These are phyloP conservation scores for Globisporangium solare DNA, from an alignment of 352 stramenopile species.

Conservation along the genomic window DNA sequence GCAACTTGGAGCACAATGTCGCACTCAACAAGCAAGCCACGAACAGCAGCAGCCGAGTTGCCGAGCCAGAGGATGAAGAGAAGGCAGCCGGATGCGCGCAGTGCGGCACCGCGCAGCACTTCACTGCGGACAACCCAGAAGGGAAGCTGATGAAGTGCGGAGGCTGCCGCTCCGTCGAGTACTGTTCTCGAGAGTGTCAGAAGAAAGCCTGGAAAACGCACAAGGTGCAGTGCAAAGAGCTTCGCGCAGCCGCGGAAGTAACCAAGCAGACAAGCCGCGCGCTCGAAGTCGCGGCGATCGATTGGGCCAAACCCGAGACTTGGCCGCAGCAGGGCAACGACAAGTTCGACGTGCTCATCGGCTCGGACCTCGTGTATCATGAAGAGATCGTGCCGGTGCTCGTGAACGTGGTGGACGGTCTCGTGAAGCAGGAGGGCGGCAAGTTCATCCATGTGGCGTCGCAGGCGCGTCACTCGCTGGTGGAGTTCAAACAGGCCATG, in stretches of 20 bases:
- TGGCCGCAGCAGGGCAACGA: slow-evolving; percentile 39
- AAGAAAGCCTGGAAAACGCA: slow-evolving; percentile 85
- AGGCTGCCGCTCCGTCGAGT: slow-evolving; percentile 63
- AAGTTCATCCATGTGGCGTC: slow-evolving; percentile 81
- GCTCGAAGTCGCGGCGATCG: slow-evolving; percentile 67
- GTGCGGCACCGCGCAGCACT: slow-evolving; percentile 68
- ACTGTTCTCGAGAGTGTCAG: slow-evolving; percentile 83
- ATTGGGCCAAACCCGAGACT: slow-evolving; percentile 74
- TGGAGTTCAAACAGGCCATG: slow-evolving; percentile 81
- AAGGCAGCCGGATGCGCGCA: slow-evolving; percentile 50
- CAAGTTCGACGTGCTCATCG: slow-evolving; percentile 71
- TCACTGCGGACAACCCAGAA: slow-evolving; percentile 78
- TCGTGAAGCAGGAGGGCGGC: slow-evolving; percentile 37
- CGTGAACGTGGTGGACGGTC: slow-evolving; percentile 69
- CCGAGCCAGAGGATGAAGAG: slow-evolving; percentile 14
- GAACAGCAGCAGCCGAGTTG: not conserved
- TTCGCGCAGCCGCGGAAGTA: slow-evolving; percentile 38
- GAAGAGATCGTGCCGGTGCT: slow-evolving; percentile 78
- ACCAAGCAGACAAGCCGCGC: slow-evolving; percentile 8
- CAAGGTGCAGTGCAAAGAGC: slow-evolving; percentile 75
- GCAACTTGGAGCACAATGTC: slow-evolving; percentile 80
- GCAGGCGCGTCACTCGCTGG: slow-evolving; percentile 71
- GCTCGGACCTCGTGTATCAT: slow-evolving; percentile 85
- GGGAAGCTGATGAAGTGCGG: slow-evolving; percentile 85
- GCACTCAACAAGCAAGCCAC: slow-evolving; percentile 50